phyloP scores from a whole-genome alignment of 306 rosid species.

The Dryas drummondii region DNA sequence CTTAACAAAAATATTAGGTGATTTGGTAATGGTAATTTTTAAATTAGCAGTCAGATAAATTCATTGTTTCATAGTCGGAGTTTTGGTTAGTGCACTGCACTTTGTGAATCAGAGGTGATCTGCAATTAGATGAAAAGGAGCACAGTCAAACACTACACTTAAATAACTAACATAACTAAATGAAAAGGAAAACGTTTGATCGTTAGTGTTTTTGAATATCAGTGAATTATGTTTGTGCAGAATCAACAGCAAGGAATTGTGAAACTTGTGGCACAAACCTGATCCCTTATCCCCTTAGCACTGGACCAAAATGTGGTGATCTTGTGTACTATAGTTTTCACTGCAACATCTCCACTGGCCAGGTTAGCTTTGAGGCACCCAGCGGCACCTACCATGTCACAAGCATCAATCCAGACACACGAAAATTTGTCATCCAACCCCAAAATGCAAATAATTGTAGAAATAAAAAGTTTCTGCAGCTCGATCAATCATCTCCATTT shows the following conservation, averaged over 20 bases:
- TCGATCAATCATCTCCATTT: constrained; percentile 59
- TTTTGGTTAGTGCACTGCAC: background rate
- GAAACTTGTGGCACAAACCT: constrained; percentile 74
- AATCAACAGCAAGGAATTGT: constrained; percentile 49
- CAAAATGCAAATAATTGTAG: constrained; percentile 39
- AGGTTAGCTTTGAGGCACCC: constrained; percentile 49
- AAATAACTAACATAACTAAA: too few species aligned
- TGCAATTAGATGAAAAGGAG: background rate
- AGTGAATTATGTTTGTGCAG: constrained; percentile 39
- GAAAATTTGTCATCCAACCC: constrained; percentile 43
- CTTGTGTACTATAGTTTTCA: constrained; percentile 48
- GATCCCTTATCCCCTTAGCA: constrained; percentile 75
- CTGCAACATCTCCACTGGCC: constrained; percentile 54
- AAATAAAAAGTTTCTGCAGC: constrained; percentile 37
- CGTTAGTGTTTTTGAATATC: constrained; percentile 13
- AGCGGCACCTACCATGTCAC: constrained; percentile 49
- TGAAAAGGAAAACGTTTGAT: background rate
- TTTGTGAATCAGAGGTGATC: background rate
- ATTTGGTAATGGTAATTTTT: background rate
- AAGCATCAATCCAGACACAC: constrained; percentile 46
- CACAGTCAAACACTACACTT: too few species aligned
- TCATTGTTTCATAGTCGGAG: background rate
- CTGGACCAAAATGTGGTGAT: constrained; percentile 64
- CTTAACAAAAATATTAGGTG: background rate
- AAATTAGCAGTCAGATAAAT: background rate